A percentile compares a stretch with the other conserved stretches of the same genome.
Evolutionary conservation across 306 rosid species (phyloP).

Genomic region (Myrica gale): DNA sequence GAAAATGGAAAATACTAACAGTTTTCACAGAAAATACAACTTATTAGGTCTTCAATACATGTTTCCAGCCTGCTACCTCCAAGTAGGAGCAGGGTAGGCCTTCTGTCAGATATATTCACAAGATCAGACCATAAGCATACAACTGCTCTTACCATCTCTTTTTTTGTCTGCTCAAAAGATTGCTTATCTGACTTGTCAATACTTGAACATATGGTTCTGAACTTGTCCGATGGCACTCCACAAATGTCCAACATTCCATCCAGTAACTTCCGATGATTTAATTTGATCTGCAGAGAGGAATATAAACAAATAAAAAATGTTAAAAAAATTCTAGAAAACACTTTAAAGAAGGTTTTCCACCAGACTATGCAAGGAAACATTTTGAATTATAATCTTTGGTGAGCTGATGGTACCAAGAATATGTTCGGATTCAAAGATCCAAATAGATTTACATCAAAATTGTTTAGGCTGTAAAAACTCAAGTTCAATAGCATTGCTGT

Average conservation of each 20-base stretch:
- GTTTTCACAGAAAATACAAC: neutral
- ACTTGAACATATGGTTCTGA: conserved; percentile 94
- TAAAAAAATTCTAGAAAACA: neutral
- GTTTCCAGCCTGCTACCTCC: neutral
- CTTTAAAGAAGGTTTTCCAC: neutral
- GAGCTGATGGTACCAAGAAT: conserved; percentile 9
- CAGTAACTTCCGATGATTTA: conserved; percentile 81
- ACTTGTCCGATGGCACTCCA: conserved; percentile 87
- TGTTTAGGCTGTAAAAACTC: neutral
- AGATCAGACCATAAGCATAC: neutral
- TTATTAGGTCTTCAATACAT: neutral
- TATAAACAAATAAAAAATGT: conserved; percentile 16
- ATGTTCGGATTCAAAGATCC: neutral
- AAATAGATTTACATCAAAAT: neutral
- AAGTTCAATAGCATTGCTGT: neutral
- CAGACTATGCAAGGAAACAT: neutral
- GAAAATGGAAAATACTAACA: neutral
- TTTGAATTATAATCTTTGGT: neutral
- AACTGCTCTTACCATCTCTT: conserved; percentile 69
- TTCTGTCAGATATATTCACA: neutral
- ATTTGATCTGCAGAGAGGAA: conserved; percentile 63
- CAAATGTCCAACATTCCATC: conserved; percentile 95
- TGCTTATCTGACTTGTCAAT: conserved; percentile 95
- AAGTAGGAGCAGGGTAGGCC: neutral
- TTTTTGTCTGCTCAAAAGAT: conserved; percentile 72